Percentiles rank a stretch among this genome's conserved stretches.
Evolutionary conservation across 805 yeast species (phyloP).

Genomic region (Starmerella vaccinii): DNA sequence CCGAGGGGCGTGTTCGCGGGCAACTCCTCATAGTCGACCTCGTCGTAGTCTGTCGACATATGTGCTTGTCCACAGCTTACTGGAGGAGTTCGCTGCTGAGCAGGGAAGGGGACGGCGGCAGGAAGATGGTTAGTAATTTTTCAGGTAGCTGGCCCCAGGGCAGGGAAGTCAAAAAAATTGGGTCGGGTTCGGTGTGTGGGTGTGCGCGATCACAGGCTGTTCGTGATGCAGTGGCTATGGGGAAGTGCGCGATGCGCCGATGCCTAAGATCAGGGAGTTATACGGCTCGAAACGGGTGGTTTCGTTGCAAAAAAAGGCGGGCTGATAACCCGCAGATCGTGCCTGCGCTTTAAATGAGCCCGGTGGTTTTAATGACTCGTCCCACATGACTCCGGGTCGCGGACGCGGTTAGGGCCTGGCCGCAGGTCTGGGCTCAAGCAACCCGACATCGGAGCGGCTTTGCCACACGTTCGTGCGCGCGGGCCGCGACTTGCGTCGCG

Average conservation of each 20-base stretch:
- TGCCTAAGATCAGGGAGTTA: no score
- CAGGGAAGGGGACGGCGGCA: neutral
- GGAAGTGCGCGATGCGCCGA: no score
- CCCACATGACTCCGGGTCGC: neutral
- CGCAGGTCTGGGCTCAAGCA: neutral
- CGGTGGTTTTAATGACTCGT: neutral
- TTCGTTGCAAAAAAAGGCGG: no score
- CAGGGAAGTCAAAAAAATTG: neutral
- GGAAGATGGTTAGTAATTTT: neutral
- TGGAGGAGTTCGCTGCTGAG: neutral
- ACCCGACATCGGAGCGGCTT: constrained; percentile 3
- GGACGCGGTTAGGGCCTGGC: constrained; percentile 4
- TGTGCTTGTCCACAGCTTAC: neutral
- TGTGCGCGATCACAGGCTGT: no score
- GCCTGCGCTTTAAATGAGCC: neutral
- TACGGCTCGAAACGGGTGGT: no score
- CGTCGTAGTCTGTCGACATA: constrained; percentile 8
- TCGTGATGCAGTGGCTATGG: no score
- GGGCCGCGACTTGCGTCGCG: no score
- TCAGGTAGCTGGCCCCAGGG: neutral
- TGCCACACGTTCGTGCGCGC: neutral
- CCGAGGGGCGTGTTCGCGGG: constrained; percentile 76
- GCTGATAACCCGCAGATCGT: no score
- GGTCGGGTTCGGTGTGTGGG: no score
- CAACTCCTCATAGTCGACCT: constrained; percentile 72